Percentiles rank a stretch among this genome's conserved stretches.
Conservation (phyloP, 2,329 filamentous ascomycete genomes). For the Pseudodiploospora longispora region DNA sequence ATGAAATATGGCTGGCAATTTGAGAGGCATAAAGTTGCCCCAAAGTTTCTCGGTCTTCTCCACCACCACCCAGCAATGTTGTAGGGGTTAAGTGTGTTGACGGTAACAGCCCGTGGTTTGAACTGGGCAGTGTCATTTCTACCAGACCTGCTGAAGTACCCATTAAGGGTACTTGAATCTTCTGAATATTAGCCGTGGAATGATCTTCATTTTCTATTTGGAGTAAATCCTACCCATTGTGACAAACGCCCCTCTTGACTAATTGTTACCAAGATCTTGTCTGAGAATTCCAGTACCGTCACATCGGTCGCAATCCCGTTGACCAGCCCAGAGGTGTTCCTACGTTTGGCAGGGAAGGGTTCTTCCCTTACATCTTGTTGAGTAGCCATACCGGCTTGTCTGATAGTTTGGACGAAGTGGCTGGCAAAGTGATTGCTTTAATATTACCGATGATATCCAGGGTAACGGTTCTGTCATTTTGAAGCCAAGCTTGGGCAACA, state of each 20-base stretch:
- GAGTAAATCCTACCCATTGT: slow-evolving; percentile 66
- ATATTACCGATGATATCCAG: no score
- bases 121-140: slow-evolving; percentile 48
- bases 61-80: slow-evolving; percentile 77
- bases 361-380: slow-evolving; percentile 34
- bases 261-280: slow-evolving; percentile 86
- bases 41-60: slow-evolving; percentile 68
- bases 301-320: slow-evolving; percentile 65
- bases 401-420: slow-evolving; percentile 1
- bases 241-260: slow-evolving; percentile 77
- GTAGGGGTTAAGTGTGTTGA: slow-evolving; percentile 76
- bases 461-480: no score
- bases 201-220: not conserved
- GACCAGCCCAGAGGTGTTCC: slow-evolving; percentile 52
- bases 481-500: not conserved
- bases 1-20: slow-evolving; percentile 70
- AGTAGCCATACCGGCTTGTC: slow-evolving; percentile 25
- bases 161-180: slow-evolving; percentile 76
- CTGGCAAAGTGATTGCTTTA: no score
- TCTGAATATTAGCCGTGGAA: not conserved
- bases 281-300: slow-evolving; percentile 65
- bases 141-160: slow-evolving; percentile 55
- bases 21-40: slow-evolving; percentile 87
- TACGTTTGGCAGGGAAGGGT: slow-evolving; percentile 62
- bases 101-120: slow-evolving; percentile 52